These are phyloP conservation scores for Elongisporangium undulatum DNA, from an alignment of 352 stramenopile genomes.

Conservation along the genomic window DNA sequence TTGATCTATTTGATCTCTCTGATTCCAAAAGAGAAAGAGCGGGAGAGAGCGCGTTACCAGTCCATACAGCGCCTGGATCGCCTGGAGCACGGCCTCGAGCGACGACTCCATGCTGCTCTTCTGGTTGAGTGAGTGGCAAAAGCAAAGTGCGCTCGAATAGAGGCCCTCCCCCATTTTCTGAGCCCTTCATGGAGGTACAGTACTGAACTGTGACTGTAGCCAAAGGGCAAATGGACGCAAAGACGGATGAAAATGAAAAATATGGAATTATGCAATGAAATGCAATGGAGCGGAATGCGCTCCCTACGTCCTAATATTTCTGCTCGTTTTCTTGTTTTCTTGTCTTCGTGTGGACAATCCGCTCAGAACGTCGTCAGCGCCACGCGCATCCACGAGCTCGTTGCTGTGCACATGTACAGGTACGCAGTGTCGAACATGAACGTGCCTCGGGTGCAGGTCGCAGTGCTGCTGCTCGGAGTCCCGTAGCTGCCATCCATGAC, in stretches of 20 bases:
- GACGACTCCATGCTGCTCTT: constrained; percentile 15
- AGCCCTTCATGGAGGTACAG: neutral
- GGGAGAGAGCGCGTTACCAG: constrained; percentile 24
- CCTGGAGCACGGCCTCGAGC: constrained; percentile 43
- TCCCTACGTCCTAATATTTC: neutral
- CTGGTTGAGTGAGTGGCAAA: too few relatives aligned
- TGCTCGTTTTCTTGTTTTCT: constrained; percentile 6
- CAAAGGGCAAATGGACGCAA: too few relatives aligned
- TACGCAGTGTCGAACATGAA: constrained; percentile 16
- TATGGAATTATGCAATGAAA: neutral
- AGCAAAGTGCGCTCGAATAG: neutral
- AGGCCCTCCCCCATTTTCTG: neutral
- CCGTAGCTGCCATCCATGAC: constrained; percentile 13
- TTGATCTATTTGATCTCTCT: neutral
- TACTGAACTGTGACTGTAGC: neutral
- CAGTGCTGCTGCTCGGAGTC: constrained; percentile 1
- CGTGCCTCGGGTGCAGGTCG: constrained; percentile 9
- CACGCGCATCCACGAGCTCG: constrained; percentile 17
- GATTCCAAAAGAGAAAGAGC: neutral
- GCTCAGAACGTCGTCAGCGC: constrained; percentile 2
- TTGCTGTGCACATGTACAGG: constrained; percentile 21
- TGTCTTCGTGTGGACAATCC: constrained; percentile 7
- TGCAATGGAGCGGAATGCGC: neutral
- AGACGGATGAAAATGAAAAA: neutral
- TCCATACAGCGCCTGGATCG: constrained; percentile 58